Evolutionary conservation across 2,329 filamentous ascomycete species (phyloP), one percentile per base, ranked within the genome.

Genomic region (Sordariomycetes sp.): DNA sequence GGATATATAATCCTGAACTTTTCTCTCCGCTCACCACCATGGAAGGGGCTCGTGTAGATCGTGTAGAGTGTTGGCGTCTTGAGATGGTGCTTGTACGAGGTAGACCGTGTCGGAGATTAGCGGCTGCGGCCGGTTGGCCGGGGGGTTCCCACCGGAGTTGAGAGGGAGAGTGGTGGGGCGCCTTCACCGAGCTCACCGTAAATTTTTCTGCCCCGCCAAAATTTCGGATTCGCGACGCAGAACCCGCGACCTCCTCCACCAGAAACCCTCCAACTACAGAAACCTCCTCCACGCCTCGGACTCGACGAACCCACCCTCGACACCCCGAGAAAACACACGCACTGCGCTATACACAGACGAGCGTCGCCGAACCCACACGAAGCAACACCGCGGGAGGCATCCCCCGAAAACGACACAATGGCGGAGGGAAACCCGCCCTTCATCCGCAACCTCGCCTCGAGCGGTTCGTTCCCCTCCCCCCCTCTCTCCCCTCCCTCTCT

Each of bases 381-480:
- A 32, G 4, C 28, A 32, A 32, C n/a, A 32, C 28, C 8, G 8
- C 28, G 28, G 4, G 37, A 16, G 37, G 3, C 50, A 50, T n/a
- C 20, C 54, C 10, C 46, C 16, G 18, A 46, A 14, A 46, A 46
- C 40, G 40, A 4, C 58, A 69, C 64, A 57, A 75, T 76, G 70
- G 70, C 73, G 63, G 76, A 77, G 65, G 71, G 74, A 59, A 75
- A 74, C 61, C 81, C 82, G 77, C 88, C 89, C 6, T 95, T 95
- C 64, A 86, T 95, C 62, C 88, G 85, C 71, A 86, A 92, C 69
- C 83, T 95, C 62, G 89, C 89, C 58, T 92, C 90, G 40, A 94
- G 88, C 74, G 89, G 90, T 93, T 69, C 62, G 80, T 75, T 6
- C 54, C 32, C 14, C 32, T 16, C 18, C 18, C 20, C 3, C 18